phyloP scores from a whole-genome alignment of 192 early-diverging fungal species.

The Thamnidium elegans region DNA sequence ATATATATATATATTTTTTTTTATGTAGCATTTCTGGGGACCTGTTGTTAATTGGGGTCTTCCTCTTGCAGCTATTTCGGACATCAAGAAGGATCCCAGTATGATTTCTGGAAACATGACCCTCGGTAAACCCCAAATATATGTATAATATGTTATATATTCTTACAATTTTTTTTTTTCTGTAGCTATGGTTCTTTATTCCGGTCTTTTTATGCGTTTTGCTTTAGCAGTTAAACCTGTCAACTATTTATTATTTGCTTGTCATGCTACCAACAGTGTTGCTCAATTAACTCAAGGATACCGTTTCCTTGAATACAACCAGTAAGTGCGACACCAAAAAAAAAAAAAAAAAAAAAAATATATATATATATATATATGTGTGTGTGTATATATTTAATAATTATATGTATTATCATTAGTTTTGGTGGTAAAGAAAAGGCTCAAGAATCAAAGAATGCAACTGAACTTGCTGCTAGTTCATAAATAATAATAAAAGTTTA shows the following conservation, averaged over 20 bases:
- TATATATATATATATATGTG: not conserved
- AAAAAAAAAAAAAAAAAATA: not conserved
- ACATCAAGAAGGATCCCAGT: conserved; percentile 86
- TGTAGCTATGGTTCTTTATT: conserved; percentile 81
- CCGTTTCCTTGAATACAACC: conserved; percentile 77
- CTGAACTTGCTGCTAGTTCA: not conserved
- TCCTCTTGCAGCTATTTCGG: conserved; percentile 92
- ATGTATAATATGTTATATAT: not conserved
- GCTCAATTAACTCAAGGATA: conserved; percentile 88
- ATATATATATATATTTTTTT: conserved; percentile 4
- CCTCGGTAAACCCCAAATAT: conserved; percentile 38
- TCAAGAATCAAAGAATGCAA: not conserved
- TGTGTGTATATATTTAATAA: not conserved
- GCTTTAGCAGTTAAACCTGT: conserved; percentile 87
- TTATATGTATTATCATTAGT: conserved; percentile 23
- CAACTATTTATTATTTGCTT: conserved; percentile 91
- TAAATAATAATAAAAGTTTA: not conserved
- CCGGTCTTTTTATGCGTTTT: conserved; percentile 92
- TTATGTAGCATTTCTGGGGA: conserved; percentile 54
- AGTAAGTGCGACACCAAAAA: conserved; percentile 41
- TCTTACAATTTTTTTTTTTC: not conserved
- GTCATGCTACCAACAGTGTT: conserved; percentile 86
- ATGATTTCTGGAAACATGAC: conserved; percentile 96
- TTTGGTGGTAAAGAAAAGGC: conserved; percentile 39
- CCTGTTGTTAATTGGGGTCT: conserved; percentile 89